Base-by-base conservation (phyloP, 108 stramenopile genomes). In the Licmophora abbreviata region DNA sequence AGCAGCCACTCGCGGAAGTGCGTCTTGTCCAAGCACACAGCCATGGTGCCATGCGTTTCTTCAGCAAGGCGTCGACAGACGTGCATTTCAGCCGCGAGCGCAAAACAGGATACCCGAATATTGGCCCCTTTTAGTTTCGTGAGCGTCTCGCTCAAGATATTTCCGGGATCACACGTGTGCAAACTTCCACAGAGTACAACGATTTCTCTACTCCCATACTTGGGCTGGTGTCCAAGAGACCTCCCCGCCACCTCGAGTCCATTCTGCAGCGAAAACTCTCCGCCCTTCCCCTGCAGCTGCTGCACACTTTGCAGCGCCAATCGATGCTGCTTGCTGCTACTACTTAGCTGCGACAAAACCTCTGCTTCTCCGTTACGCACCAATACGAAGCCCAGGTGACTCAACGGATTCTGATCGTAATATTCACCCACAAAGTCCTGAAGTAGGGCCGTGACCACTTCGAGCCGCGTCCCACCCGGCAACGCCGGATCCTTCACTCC, bases 221-320 rank as follows among this genome's bases (percentile, higher is more conserved):
- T 48, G 24, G 87, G 87, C 36, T 78, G 79, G 50, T 85, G 80
- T 8, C 81, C 85, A 59, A 93, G 53, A n/a, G 71, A 73, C 9
- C 89, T 72, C 31, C 89, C 89, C 15, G 89, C 89, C 29, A 91
- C 81, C 64, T 91, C 89, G n/a, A 91, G 58, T 28, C 89, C 89
- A 68, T 91, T 91, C 51, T 87, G 85, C 33, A 91, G 56, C 49
- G 71, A 74, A 50, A 91, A 85, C 51, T 81, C 89, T 27, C 89
- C 79, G 12, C 80, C 85, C 15, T 47, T 44, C 22, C 55, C 49
- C 7, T 49, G 59, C 56, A 74, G 66, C 54, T 69, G 71, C 2
- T 43, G 53, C 18, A 77, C 61, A 48, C 51, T 63, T 38, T 59
- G 61, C 49, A 88, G 55, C 8, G 84, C 87, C 57, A 78, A 23